Base-by-base conservation (phyloP, 1,284 basidiomycete species). In the Moesziomyces aphidis region DNA sequence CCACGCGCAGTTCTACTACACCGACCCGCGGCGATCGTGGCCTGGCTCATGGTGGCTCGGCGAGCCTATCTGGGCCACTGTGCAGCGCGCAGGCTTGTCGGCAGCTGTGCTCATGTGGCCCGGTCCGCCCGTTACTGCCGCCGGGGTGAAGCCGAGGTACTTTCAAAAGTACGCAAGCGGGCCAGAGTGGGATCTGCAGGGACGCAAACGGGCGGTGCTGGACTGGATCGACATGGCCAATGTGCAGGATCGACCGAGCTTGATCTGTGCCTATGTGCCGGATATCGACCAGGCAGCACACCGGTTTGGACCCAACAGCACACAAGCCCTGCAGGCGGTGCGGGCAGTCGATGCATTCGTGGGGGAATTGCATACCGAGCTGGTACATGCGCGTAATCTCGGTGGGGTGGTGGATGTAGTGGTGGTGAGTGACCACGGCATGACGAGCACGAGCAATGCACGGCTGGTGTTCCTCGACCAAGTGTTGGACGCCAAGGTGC, bases 351-450 rank as follows among this genome's bases (percentile, higher is more conserved):
- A 97, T 81, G 80, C 81, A 10, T 95, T 95, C 77, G 90, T 93
- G 2, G 89, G 88, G 59, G 86, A 90, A 51, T 85, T 97, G 15
- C 89, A 91, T 0, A 84, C 86, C 3, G 87, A 88, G 1, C 86
- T 96, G 34, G 36, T 55, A 24, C 88, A 88, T 31, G 85, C 86
- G n/a, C 89, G 94, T 3, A 93, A 94, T 79, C 87, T 95, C 34
- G 90, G 89, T 1, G 89, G 91, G 42, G 91, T 96, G 28, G 91
- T 95, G 31, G 93, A 97, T 83, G 87, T 97, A 28, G 88, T 96
- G 26, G 93, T 95, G 77, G 93, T 97, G 54, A 92, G 91, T 63
- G 95, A 97, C 85, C 94, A 97, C 81, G 95, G 94, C 4, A 96
- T 97, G 94, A 91, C 90, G 0, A 90, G 91, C 75, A 95, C 93